Evolutionary conservation across 495 filamentous ascomycete species (phyloP), one percentile per base, ranked within the genome.

Genomic region (Penicillium arizonense): DNA sequence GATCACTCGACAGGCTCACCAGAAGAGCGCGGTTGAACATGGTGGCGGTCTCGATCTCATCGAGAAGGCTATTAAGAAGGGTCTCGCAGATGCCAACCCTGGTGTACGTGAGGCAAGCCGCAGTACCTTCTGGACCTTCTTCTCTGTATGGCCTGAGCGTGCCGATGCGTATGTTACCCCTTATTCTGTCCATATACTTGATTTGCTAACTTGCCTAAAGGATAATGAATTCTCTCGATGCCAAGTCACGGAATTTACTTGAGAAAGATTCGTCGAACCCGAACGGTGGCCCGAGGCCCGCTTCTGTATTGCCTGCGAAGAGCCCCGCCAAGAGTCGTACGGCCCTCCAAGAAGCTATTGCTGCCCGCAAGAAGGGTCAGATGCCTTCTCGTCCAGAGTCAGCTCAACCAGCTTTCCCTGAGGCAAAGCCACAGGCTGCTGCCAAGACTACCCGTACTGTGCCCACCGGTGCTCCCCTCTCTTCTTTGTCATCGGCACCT

Each of bases 21-120:
- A 96, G 61, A 96, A 90, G 68, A 81, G 72, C 44, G 82, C 89
- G 9, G 76, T 96, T 43, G 93, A 97, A 60, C 90, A 94, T 64
- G 78, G 83, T 24, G 91, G 90, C 18, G 87, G 89, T 3, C 59
- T 96, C 12, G 90, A 95, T 34, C 52, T 89, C 30, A 81, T 96
- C 10, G 91, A 96, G 35, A 95, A 96, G 64, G 89, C 84, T 55
- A 81, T 98, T 61, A 91, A 87, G 68, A 94, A 89, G 59, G 86
- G 93, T 12, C 77, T 98, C 1, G 78, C 76, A 5, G 94, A 98
- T 70, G 79, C 92, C 6, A 96, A 96, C 62, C 90, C 91, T 3
- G 85, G 80, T 32, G 92, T 97, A 30, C 81, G 92, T 55, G 89
- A 95, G 67, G 82, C 81, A 24, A 90, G 89, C 81, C 83, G 94